Evolutionary conservation across 2,329 filamentous ascomycete genomes (phyloP), one percentile per base, ranked within the genome.

Genomic region (Myrmaecium sp.): DNA sequence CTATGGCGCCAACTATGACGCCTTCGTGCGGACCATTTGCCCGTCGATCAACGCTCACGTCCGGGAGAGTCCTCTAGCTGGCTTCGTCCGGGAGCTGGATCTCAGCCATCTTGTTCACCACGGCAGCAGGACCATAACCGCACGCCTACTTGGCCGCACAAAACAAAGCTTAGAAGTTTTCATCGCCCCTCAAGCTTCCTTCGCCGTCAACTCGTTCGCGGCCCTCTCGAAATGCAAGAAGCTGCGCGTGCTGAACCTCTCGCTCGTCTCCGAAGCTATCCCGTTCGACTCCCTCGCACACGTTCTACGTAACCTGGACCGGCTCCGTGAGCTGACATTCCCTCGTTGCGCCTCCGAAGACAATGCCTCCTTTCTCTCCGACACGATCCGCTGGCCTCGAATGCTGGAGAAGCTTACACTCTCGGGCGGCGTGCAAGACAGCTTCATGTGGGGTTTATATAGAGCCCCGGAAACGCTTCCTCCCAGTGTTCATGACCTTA

Each of bases 91-190:
- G 18, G 41, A 47, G 7, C 50, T 74, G 19, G 55, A 71, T 37
- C 54, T 74, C 44, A 54, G 55, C 7, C 36, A 44, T 21, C 57
- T 74, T 10, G 66, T 72, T 3, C 66, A 74, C 36, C 62, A 72
- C 36, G 64, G 64, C 33, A 62, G 55, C 30, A 69, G 65, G 36
- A 65, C 63, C 26, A 45, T 60, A 6, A 73, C 68, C 1, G 64
- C 67, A 12, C 58, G 67, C 17, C 44, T 74, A 5, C 48, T 74
- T 3, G 57, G 62, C 14, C 52, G 64, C 26, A 58, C 64, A 1
- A 70, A 66, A 33, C 43, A 47, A 5, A 58, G 51, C 2, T 41
- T 74, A 11, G 52, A 62, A 33, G 43, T 49, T n/a, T 72, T 73
- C 39, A 43, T 62, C 24, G 66, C 69, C 1, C 69, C 69, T 1